phyloP scores from a whole-genome alignment of 306 rosid genomes.

The Malus asiatica region DNA sequence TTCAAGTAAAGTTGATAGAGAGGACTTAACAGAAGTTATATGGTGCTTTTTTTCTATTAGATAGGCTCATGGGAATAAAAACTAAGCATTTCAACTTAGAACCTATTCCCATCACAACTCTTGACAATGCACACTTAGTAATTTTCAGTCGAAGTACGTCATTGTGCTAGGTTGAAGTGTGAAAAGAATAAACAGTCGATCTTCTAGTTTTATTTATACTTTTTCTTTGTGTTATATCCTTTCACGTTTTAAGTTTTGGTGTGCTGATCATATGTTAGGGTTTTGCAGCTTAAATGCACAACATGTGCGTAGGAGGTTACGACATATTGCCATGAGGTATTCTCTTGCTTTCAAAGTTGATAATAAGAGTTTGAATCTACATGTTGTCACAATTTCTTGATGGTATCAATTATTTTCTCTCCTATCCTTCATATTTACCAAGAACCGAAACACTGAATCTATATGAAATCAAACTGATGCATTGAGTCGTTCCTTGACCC shows the following conservation, averaged over 20 bases:
- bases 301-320: constrained; percentile 76
- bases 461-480: not conserved
- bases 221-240: not conserved
- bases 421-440: not conserved
- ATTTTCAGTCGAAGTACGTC: not conserved
- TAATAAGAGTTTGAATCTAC: not conserved
- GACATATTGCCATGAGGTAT: constrained; percentile 82
- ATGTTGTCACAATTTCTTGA: not conserved
- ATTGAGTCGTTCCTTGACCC: not conserved
- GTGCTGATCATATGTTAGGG: not conserved
- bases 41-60: not conserved
- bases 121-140: not conserved
- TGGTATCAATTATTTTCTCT: not conserved
- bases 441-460: not conserved
- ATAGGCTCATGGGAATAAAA: not conserved
- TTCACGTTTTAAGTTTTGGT: not conserved
- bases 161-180: not conserved
- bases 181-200: not conserved
- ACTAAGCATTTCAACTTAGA: not conserved
- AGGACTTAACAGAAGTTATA: not conserved
- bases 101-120: not conserved
- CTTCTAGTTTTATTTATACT: not conserved
- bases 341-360: not conserved
- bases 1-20: not conserved
- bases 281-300: constrained; percentile 70